Evolutionary conservation across 371 early-diverging fungal species (phyloP).

Genomic region (Lichtheimia ramosa): DNA sequence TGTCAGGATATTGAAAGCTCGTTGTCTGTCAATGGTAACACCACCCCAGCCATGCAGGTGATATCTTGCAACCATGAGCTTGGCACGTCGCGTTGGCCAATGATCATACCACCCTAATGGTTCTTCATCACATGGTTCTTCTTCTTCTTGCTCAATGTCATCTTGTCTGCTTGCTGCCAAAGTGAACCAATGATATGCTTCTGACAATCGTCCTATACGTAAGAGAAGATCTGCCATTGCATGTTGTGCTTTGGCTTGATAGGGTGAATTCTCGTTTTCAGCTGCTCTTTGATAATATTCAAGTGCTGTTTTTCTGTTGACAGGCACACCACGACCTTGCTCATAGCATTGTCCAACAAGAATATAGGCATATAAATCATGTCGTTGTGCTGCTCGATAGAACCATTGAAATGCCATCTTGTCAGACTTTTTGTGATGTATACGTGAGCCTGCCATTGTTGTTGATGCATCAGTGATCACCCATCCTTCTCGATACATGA

Average conservation of each 20-base stretch:
- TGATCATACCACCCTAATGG: not conserved
- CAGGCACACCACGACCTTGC: constrained; percentile 67
- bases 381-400: constrained; percentile 57
- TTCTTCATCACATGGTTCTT: not conserved
- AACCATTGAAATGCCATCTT: constrained; percentile 66
- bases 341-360: constrained; percentile 71
- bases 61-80: constrained; percentile 40
- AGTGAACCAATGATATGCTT: constrained; percentile 40
- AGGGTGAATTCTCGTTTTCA: constrained; percentile 36
- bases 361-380: constrained; percentile 65
- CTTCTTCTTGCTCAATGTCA: too few relatives aligned
- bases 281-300: constrained; percentile 72
- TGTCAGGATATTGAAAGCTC: constrained; percentile 32
- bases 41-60: constrained; percentile 37
- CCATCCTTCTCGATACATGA: constrained; percentile 36
- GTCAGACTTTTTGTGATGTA: constrained; percentile 44
- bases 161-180: constrained; percentile 18
- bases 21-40: constrained; percentile 19
- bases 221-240: constrained; percentile 39
- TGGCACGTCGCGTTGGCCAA: constrained; percentile 18
- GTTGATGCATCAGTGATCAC: constrained; percentile 2
- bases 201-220: constrained; percentile 23
- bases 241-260: constrained; percentile 44
- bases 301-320: constrained; percentile 41
- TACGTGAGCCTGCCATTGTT: constrained; percentile 37